Conservation (phyloP, 139 green algal species). For the Coelastrella sp. region DNA sequence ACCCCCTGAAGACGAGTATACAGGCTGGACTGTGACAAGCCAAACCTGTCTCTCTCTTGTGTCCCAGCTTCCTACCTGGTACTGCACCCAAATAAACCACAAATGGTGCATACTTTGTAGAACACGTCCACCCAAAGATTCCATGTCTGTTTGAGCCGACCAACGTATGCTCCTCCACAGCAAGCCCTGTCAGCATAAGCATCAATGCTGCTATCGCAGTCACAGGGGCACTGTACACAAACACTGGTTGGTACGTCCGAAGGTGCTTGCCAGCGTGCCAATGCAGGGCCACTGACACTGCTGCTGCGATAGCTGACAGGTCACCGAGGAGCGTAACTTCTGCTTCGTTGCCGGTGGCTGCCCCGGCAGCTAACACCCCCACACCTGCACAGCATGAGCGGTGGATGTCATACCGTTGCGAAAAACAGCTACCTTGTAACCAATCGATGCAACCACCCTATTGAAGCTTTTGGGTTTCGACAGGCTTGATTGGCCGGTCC, state of each 20-base stretch:
- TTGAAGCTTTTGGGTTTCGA: too few species aligned
- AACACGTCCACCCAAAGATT: conserved; percentile 71
- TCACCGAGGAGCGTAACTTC: conserved; percentile 74
- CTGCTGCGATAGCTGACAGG: conserved; percentile 65
- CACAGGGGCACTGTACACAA: conserved; percentile 80
- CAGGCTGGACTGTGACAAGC: too few species aligned
- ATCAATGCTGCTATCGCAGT: conserved; percentile 51
- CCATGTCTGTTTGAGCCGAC: conserved; percentile 49
- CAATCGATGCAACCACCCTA: too few species aligned
- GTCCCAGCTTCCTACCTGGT: conserved; percentile 45
- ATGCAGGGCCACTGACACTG: conserved; percentile 54
- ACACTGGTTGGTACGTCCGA: conserved; percentile 76
- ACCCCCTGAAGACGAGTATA: too few species aligned
- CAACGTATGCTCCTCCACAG: conserved; percentile 35
- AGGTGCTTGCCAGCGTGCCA: conserved; percentile 55
- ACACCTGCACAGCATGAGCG: conserved; percentile 48
- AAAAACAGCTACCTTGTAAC: too few species aligned
- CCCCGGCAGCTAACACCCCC: conserved; percentile 61
- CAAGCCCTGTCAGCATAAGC: not conserved
- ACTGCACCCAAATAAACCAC: conserved; percentile 79
- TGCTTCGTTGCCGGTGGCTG: conserved; percentile 34
- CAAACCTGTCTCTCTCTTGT: too few species aligned
- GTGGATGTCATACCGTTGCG: too few species aligned
- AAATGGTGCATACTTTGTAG: conserved; percentile 50
- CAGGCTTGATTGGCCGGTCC: too few species aligned